These are phyloP conservation scores for Pseudogymnoascus sp. DNA, from an alignment of 2,329 filamentous ascomycete species.

Conservation along the genomic window DNA sequence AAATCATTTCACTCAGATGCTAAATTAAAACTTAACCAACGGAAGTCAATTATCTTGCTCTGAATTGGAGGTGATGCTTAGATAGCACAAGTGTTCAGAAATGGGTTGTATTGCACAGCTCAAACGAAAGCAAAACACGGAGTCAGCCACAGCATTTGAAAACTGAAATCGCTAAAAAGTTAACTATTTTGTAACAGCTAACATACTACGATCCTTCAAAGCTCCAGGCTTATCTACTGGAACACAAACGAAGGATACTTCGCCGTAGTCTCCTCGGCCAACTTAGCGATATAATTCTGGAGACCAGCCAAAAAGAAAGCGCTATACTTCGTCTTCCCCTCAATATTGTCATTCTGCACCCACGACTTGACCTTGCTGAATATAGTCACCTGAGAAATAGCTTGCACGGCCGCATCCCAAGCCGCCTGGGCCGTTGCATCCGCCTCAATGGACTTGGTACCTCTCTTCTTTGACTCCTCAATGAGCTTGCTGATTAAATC, in stretches of 20 bases:
- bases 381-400: not conserved
- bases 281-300: not conserved
- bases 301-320: not conserved
- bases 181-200: too few species aligned
- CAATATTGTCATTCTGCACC: constrained; percentile 4
- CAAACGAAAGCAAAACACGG: too few species aligned
- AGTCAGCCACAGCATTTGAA: too few species aligned
- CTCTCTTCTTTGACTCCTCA: constrained; percentile 25
- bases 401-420: constrained; percentile 20
- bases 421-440: constrained; percentile 25
- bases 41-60: too few species aligned
- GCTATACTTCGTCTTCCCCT: not conserved
- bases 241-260: not conserved
- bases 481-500: constrained; percentile 32
- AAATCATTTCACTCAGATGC: too few species aligned
- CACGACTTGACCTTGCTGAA: not conserved
- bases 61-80: too few species aligned
- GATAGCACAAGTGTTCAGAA: too few species aligned
- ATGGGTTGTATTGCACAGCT: too few species aligned
- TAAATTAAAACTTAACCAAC: too few species aligned
- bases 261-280: not conserved
- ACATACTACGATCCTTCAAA: too few species aligned
- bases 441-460: constrained; percentile 27
- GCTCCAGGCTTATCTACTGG: not conserved
- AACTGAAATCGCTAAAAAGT: too few species aligned